Conservation (phyloP, 768 basidiomycete genomes). For the Sarcomyxa edulis region DNA sequence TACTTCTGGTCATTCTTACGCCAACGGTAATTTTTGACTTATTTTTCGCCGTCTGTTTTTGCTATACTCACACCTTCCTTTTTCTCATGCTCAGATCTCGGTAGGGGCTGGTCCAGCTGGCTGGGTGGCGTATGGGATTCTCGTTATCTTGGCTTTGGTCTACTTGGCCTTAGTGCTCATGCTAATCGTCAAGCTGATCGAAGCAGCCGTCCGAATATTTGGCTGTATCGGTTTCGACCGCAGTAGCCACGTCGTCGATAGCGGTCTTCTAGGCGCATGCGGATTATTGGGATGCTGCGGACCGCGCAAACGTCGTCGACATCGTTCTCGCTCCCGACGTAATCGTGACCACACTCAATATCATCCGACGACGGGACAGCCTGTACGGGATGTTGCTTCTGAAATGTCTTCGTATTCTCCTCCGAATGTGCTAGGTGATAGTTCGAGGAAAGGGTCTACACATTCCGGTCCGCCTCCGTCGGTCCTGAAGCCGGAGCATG, state of each 20-base stretch:
- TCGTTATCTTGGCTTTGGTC: slow-evolving; percentile 77
- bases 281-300: slow-evolving; percentile 66
- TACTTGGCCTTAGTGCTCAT: slow-evolving; percentile 81
- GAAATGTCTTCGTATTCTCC: slow-evolving; percentile 37
- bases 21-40: slow-evolving; percentile 73
- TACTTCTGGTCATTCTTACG: slow-evolving; percentile 85
- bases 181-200: slow-evolving; percentile 79
- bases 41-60: slow-evolving; percentile 10
- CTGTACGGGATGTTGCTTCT: slow-evolving; percentile 14
- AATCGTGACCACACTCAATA: too few relatives aligned
- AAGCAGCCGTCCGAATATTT: slow-evolving; percentile 74
- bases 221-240: slow-evolving; percentile 81
- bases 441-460: slow-evolving; percentile 44
- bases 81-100: slow-evolving; percentile 54
- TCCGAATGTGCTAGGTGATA: slow-evolving; percentile 27
- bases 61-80: background rate
- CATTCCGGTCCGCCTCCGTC: slow-evolving; percentile 61
- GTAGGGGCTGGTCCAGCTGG: slow-evolving; percentile 76
- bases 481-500: slow-evolving; percentile 77
- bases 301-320: slow-evolving; percentile 33
- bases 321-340: slow-evolving; percentile 15
- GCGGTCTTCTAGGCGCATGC: slow-evolving; percentile 83
- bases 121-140: slow-evolving; percentile 93
- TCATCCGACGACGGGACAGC: background rate
- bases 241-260: slow-evolving; percentile 73